A percentile compares a stretch with the other conserved stretches of the same genome.
Evolutionary conservation across 768 basidiomycete genomes (phyloP).

Genomic region (Pleurotus giganteus): DNA sequence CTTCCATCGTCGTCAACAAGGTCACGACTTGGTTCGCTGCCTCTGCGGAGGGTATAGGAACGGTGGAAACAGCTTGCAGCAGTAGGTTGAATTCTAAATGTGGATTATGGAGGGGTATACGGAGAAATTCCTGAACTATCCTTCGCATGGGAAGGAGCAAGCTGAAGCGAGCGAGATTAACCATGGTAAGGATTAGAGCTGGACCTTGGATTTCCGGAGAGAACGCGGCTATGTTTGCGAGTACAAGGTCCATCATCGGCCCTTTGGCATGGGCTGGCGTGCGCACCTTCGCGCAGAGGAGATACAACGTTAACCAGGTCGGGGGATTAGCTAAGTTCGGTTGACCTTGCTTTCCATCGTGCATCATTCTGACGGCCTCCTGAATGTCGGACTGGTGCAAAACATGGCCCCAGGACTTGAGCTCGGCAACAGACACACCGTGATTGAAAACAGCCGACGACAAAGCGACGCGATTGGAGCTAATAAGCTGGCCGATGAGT

Average conservation of each 20-base stretch:
- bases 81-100: slow-evolving; percentile 49
- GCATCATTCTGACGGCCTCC: slow-evolving; percentile 23
- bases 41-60: slow-evolving; percentile 37
- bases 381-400: slow-evolving; percentile 33
- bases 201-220: slow-evolving; percentile 35
- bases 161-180: slow-evolving; percentile 48
- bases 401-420: slow-evolving; percentile 35
- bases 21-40: slow-evolving; percentile 37
- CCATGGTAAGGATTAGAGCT: slow-evolving; percentile 43
- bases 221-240: slow-evolving; percentile 32
- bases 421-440: slow-evolving; percentile 34
- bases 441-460: slow-evolving; percentile 28
- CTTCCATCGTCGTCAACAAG: slow-evolving; percentile 47
- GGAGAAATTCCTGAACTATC: slow-evolving; percentile 41
- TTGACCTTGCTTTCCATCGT: background rate
- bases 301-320: slow-evolving; percentile 53
- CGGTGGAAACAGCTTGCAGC: slow-evolving; percentile 45
- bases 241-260: slow-evolving; percentile 40
- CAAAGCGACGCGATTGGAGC: slow-evolving; percentile 21
- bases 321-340: slow-evolving; percentile 27
- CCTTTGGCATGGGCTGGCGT: slow-evolving; percentile 43
- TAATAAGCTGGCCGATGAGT: slow-evolving; percentile 33
- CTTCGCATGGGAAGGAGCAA: slow-evolving; percentile 45
- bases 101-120: slow-evolving; percentile 26
- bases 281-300: slow-evolving; percentile 45